Evolutionary conservation across 108 stramenopile genomes (phyloP), one percentile per base, ranked within the genome.

Genomic region (Stephanodiscus minutulus): DNA sequence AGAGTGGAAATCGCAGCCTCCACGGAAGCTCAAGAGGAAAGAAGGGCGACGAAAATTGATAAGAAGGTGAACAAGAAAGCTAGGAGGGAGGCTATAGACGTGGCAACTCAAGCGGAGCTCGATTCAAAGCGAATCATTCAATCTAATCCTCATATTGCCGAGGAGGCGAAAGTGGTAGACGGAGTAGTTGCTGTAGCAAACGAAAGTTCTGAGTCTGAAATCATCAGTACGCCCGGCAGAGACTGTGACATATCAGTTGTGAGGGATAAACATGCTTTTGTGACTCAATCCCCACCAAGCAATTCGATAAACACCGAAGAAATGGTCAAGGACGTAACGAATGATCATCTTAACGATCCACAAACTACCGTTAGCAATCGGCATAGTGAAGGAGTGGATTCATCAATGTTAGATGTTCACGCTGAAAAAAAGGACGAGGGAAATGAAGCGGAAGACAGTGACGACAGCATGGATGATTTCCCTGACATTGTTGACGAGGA

Each of bases 401-500:
- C 41, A 25, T 43, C 28, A 7, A 39, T 11, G 2, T 44, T 48
- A 12, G 63, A 48, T 35, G 63, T 0, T 6, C 29, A 24, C 35
- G 58, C 47, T 27, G 48, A 22, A 22, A 39, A 56, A 8, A 66
- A 25, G 11, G 55, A 54, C 44, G 66, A 80, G 17, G 61, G 68
- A 22, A 54, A 59, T 31, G 55, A 46, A 50, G 72, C 73, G 0
- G 67, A 79, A 22, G 62, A 59, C 25, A 64, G 58, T 25, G 53
- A 55, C 48, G 62, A 64, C 48, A 71, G 70, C 64, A 27, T 70
- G 44, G 69, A 64, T 49, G 79, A 80, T 52, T 80, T 80, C 48
- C 79, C 79, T n/a, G 79, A 80, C 11, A 80, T 80, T 50, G 61
- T 80, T 29, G 79, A 73, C 52, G 72, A 64, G 49, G 79, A 68